Evolutionary conservation across 2,329 filamentous ascomycete genomes (phyloP).

Genomic region (Aspergillus candidus): DNA sequence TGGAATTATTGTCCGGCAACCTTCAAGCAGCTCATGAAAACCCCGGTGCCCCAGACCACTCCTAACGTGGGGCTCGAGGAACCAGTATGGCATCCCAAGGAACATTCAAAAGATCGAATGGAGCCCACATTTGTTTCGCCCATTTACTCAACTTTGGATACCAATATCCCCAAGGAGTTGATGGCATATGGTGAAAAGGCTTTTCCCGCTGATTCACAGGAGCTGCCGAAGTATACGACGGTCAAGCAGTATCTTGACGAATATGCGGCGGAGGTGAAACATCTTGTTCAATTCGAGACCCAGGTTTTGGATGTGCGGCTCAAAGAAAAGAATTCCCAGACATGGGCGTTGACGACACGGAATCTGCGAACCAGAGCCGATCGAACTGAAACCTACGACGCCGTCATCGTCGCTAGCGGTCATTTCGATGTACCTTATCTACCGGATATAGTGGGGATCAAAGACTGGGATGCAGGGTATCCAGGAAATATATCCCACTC

Average conservation of each 20-base stretch:
- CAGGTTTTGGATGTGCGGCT: slow-evolving; percentile 59
- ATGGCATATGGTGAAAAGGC: slow-evolving; percentile 72
- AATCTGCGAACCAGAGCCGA: slow-evolving; percentile 43
- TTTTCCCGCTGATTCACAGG: slow-evolving; percentile 58
- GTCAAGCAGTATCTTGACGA: slow-evolving; percentile 68
- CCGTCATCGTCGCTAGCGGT: slow-evolving; percentile 67
- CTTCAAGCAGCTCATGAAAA: slow-evolving; percentile 36
- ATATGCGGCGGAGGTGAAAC: slow-evolving; percentile 63
- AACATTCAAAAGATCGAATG: slow-evolving; percentile 13
- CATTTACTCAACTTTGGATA: slow-evolving; percentile 74
- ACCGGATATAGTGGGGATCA: slow-evolving; percentile 56
- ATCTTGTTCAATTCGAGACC: slow-evolving; percentile 63
- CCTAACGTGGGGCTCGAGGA: slow-evolving; percentile 56
- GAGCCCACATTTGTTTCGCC: slow-evolving; percentile 68
- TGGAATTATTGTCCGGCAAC: slow-evolving; percentile 69
- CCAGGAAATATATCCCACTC: slow-evolving; percentile 64
- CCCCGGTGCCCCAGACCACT: slow-evolving; percentile 62
- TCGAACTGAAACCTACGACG: slow-evolving; percentile 57
- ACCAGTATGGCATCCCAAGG: slow-evolving; percentile 47
- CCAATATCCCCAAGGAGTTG: slow-evolving; percentile 74
- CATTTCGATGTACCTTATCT: slow-evolving; percentile 67
- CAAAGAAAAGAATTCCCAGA: slow-evolving; percentile 26
- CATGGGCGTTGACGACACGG: slow-evolving; percentile 58
- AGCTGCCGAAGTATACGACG: slow-evolving; percentile 67
- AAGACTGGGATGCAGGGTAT: slow-evolving; percentile 53